Evolutionary conservation across 164 flowering plant species (phyloP).

Genomic region (Liriodendron chinense): DNA sequence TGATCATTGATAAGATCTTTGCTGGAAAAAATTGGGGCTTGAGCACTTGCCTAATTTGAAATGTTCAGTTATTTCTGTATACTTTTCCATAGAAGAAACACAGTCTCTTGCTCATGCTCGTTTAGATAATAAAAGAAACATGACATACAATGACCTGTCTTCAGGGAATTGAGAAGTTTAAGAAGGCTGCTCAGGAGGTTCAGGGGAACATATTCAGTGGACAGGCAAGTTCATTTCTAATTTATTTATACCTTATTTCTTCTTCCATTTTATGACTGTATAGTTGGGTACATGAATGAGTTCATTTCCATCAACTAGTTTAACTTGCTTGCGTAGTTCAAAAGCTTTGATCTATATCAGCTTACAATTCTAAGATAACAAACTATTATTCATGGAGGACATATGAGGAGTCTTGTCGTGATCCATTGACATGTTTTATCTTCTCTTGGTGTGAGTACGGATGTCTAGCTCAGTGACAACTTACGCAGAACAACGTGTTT

Average conservation of each 20-base stretch:
- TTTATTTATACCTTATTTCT: not conserved
- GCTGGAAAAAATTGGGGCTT: too few species aligned
- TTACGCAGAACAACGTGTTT: not conserved
- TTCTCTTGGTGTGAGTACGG: not conserved
- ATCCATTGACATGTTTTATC: not conserved
- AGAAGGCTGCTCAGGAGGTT: constrained; percentile 86
- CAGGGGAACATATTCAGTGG: constrained; percentile 78
- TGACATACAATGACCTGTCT: constrained; percentile 8
- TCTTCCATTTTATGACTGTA: not conserved
- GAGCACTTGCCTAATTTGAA: not conserved
- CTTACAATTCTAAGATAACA: not conserved
- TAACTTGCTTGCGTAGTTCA: not conserved
- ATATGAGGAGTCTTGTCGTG: not conserved
- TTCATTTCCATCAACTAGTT: too few species aligned
- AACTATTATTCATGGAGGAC: not conserved
- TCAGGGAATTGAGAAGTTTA: constrained; percentile 96
- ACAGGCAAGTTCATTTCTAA: constrained; percentile 46
- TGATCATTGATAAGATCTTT: too few species aligned
- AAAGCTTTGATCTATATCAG: not conserved
- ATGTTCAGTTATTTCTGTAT: not conserved
- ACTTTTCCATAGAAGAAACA: not conserved
- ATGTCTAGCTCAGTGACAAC: not conserved
- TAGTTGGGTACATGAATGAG: not conserved
- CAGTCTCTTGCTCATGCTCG: not conserved
- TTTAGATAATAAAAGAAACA: constrained; percentile 4